Conservation (phyloP, 768 basidiomycete genomes). For the Leccinum sublutescens region DNA sequence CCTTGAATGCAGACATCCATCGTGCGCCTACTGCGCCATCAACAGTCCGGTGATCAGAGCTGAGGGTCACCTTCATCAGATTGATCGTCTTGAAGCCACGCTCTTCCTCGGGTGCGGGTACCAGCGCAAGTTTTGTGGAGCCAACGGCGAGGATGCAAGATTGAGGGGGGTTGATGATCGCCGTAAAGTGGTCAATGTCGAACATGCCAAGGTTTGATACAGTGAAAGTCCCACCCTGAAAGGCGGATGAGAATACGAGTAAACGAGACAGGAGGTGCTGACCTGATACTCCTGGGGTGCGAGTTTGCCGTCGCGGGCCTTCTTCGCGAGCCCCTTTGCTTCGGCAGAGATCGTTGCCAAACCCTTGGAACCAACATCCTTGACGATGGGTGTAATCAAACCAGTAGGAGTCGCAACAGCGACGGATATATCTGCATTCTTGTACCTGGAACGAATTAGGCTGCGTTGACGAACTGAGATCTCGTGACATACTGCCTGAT, state of each 20-base stretch:
- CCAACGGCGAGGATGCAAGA: conserved; percentile 97
- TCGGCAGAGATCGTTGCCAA: conserved; percentile 90
- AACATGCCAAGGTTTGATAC: conserved; percentile 99
- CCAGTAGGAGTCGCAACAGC: conserved; percentile 96
- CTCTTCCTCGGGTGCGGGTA: conserved; percentile 85
- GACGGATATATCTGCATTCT: conserved; percentile 95
- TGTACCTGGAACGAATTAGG: conserved; percentile 56
- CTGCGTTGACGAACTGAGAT: neutral
- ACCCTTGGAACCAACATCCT: conserved; percentile 90
- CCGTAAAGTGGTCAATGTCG: conserved; percentile 92
- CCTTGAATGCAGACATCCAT: conserved; percentile 93
- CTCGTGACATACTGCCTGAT: conserved; percentile 78
- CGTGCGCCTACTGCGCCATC: conserved; percentile 94
- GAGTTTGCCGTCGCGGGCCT: conserved; percentile 95
- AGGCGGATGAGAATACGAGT: neutral
- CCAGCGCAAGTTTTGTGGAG: conserved; percentile 77
- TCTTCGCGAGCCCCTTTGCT: conserved; percentile 89
- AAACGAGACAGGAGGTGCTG: conserved; percentile 6
- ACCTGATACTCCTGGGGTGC: conserved; percentile 96
- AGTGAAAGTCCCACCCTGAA: conserved; percentile 93
- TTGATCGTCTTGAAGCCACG: conserved; percentile 93
- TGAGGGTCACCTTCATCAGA: conserved; percentile 94
- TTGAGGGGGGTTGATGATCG: conserved; percentile 99
- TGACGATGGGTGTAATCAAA: conserved; percentile 96
- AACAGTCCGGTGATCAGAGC: conserved; percentile 92